These are phyloP conservation scores for Malus sylvestris DNA, from an alignment of 306 rosid species.

Conservation along the genomic window DNA sequence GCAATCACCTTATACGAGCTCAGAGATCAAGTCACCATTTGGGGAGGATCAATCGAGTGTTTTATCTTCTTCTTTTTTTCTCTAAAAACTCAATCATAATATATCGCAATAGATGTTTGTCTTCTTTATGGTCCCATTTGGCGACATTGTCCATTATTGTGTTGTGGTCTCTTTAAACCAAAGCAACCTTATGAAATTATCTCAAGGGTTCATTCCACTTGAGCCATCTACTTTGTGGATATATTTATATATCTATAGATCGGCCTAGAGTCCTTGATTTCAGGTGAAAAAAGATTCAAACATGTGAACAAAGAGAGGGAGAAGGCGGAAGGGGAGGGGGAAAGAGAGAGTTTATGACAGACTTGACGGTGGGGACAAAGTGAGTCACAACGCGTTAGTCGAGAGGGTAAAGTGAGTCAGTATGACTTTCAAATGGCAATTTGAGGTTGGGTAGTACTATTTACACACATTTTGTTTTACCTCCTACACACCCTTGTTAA, in stretches of 20 bases:
- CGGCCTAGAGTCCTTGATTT: not conserved
- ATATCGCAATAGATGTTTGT: not conserved
- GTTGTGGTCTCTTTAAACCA: slow-evolving; percentile 5
- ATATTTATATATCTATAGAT: not conserved
- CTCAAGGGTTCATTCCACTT: not conserved
- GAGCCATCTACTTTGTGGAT: not conserved
- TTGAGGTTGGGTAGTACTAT: no score
- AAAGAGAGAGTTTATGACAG: no score
- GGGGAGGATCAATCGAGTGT: slow-evolving; percentile 4
- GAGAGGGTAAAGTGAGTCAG: no score
- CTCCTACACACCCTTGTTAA: no score
- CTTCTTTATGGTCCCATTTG: slow-evolving; percentile 4
- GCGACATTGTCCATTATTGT: slow-evolving; percentile 12
- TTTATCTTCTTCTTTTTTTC: not conserved
- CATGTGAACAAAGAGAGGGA: not conserved
- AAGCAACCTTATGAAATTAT: not conserved
- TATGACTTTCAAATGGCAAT: no score
- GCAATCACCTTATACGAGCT: slow-evolving; percentile 2
- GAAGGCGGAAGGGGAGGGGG: not conserved
- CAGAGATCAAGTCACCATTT: slow-evolving; percentile 4
- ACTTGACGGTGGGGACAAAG: no score
- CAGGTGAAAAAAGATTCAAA: no score
- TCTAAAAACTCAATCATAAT: not conserved
- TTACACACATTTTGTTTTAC: no score
- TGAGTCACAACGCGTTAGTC: no score